A percentile compares a stretch with the other conserved stretches of the same genome.
Evolutionary conservation across 495 filamentous ascomycete species (phyloP).

Genomic region (Filosporella fistucella): DNA sequence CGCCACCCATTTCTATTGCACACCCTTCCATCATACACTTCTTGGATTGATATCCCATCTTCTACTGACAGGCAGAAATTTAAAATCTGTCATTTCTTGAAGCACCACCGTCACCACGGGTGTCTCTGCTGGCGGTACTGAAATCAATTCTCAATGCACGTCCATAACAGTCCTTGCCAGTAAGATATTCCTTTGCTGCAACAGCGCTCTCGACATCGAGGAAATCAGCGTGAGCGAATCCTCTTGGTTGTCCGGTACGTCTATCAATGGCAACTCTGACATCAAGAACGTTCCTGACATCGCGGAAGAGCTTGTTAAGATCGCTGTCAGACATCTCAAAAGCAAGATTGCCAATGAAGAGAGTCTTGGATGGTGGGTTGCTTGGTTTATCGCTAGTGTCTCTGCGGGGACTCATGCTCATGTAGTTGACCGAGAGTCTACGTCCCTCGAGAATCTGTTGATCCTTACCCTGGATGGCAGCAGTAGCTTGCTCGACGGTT

Average conservation of each 20-base stretch:
- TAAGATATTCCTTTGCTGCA: slow-evolving; percentile 51
- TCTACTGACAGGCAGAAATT: neutral
- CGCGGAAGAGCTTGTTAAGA: slow-evolving; percentile 73
- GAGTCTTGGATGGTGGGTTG: slow-evolving; percentile 52
- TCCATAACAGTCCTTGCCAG: slow-evolving; percentile 56
- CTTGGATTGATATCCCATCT: neutral
- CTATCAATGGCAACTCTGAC: slow-evolving; percentile 89
- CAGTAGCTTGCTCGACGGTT: slow-evolving; percentile 44
- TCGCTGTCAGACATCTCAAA: slow-evolving; percentile 88
- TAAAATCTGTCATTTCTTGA: neutral
- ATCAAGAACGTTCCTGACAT: slow-evolving; percentile 67
- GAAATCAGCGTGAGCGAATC: slow-evolving; percentile 92
- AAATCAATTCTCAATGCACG: slow-evolving; percentile 65
- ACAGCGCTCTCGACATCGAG: slow-evolving; percentile 55
- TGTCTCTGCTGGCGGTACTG: slow-evolving; percentile 25
- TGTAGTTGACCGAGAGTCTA: slow-evolving; percentile 57
- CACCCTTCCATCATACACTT: neutral
- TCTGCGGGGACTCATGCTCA: neutral
- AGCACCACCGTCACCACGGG: neutral
- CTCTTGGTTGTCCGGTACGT: slow-evolving; percentile 78
- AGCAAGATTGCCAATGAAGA: slow-evolving; percentile 88
- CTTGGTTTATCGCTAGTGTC: too few species aligned
- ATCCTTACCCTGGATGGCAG: slow-evolving; percentile 63
- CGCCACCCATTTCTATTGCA: neutral
- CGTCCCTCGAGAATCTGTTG: slow-evolving; percentile 76